Conservation (phyloP, 2,329 filamentous ascomycete species). For the Colletotrichum chrysophilum region DNA sequence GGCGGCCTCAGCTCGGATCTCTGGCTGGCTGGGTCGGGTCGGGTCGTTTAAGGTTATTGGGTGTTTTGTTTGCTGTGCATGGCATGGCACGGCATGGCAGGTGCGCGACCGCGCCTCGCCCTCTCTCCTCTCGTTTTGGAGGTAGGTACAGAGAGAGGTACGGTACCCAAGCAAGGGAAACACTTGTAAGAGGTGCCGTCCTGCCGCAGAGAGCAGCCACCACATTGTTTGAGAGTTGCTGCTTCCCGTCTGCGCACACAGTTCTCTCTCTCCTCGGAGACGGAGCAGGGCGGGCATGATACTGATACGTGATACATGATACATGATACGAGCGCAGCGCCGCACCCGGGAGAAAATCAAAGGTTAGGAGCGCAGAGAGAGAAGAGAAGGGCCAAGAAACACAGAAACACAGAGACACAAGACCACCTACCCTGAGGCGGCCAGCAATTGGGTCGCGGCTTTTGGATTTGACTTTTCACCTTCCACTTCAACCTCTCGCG, state of each 20-base stretch:
- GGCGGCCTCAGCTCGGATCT: neutral
- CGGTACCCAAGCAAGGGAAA: neutral
- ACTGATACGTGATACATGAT: neutral
- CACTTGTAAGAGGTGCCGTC: neutral
- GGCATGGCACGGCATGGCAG: neutral
- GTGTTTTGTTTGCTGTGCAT: constrained; percentile 17
- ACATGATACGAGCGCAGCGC: neutral
- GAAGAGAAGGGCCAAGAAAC: neutral
- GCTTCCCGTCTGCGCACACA: neutral
- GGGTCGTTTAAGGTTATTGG: constrained; percentile 5
- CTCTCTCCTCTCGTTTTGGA: neutral
- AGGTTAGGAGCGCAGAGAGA: neutral
- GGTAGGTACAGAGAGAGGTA: neutral
- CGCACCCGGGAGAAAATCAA: neutral
- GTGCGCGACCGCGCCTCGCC: neutral
- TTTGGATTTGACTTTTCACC: neutral
- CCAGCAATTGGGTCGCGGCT: neutral
- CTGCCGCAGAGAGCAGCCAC: neutral
- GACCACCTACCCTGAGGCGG: neutral
- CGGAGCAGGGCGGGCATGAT: neutral
- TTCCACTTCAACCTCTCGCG: neutral
- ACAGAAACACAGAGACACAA: neutral
- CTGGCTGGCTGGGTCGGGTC: neutral
- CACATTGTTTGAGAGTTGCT: neutral
- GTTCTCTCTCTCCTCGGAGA: neutral